Base-by-base conservation (phyloP, 1,139 yeast species). In the Dujonia santamariae region DNA sequence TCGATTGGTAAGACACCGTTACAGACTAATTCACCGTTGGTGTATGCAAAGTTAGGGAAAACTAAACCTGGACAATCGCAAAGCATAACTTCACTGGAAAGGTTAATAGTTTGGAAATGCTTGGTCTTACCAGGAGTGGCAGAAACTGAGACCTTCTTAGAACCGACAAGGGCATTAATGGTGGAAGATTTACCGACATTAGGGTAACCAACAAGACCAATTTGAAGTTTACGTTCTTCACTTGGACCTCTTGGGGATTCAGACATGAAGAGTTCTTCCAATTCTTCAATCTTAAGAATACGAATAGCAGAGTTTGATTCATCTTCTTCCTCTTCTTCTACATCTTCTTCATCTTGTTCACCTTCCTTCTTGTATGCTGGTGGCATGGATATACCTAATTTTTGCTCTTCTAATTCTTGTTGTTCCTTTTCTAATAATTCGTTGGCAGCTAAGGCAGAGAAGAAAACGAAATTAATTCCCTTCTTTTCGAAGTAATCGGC, bases 51-150 rank as follows among this genome's bases (percentile, higher is more conserved):
- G 54, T 92, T 94, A 23, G 99, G 98, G 69, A 94, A 94, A 16
- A 94, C 99, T 46, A 94, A 72, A 73, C 99, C 99, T 2, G 99
- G 99, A 72, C 99, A 94, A 72, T 94, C 99, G 63, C 98, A 92
- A 36, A 94, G 71, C 46, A 87, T 72, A 7, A 92, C 95, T 30
- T 83, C 73, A 32, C 84, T 85, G 1, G 96, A 80, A 31, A 94
- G 73, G 51, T 81, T 78, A 43, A 94, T 88, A 2, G 99, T 94
- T 67, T 94, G 99, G 72, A 94, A 94, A 71, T 94, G 99, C 59
- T 94, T 94, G 13, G 99, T 94, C 59, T 94, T 94, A 67, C 99
- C 99, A 5, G 99, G 99, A 0, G 98, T 94, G 2, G 98, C 74
- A 2, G 98, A 92, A 26, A 94, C 98, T 1, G 97, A 88, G 9